Evolutionary conservation across 306 rosid genomes (phyloP), one percentile per base, ranked within the genome.

Genomic region (Casuarina equisetifolia): DNA sequence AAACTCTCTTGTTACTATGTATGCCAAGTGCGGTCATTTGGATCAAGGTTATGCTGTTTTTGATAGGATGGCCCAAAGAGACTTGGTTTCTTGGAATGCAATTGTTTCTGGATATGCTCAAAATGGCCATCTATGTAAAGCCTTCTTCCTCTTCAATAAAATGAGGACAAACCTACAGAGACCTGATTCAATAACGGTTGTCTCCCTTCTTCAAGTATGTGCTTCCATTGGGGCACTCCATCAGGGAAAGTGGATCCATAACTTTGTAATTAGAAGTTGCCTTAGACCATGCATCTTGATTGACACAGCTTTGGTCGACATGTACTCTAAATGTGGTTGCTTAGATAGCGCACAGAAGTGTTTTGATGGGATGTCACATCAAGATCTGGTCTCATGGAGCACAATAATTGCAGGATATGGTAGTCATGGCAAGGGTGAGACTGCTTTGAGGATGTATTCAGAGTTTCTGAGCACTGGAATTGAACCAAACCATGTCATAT

Each of bases 11-110:
- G 77, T 92, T 42, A 84, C 93, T 58, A 88, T 92, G 96, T 92
- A 92, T 78, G 89, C 91, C 48, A 90, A 90, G 75, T 92, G 93
- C 70, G 85, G 88, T 52, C 89, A 48, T 69, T 63, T 90, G 87
- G 78, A 72, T 79, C 95, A 76, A 51, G 81, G 96, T 80, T 82
- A 69, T 50, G 76, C 79, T 51, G 57, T 87, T 38, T 92, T 92
- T 51, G 79, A 87, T 73, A 84, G 62, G 73, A 88, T 90, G 87
- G 62, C 51, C 57, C 64, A 74, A 70, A 87, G 86, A 77, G 97
- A 92, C 79, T 85, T 90, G 81, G 93, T 92, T 80, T 87, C 95
- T 55, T 92, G 97, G 95, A 92, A 92, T 70, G 95, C 93, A 0
- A 85, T 90, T 49, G 79, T 92, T 57, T 78, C 84, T 61, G 95